These are phyloP conservation scores for Sphenostylis stenocarpa DNA, from an alignment of 306 rosid species.

Conservation along the genomic window DNA sequence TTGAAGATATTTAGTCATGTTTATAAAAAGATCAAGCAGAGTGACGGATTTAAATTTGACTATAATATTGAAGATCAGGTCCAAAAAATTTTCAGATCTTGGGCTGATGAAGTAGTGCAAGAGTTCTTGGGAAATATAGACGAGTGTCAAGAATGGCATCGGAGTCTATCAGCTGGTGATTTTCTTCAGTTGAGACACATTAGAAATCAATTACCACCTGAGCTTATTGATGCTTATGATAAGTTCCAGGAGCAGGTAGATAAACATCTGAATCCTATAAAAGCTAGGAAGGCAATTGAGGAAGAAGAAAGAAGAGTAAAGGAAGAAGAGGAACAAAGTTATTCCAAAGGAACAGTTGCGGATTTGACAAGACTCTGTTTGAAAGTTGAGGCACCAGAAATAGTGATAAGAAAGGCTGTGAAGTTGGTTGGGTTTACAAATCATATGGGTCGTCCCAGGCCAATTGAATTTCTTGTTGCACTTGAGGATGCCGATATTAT, in stretches of 20 bases:
- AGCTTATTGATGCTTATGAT: conserved; percentile 77
- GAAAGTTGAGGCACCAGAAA: conserved; percentile 82
- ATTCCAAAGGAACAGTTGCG: conserved; percentile 64
- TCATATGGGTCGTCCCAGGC: conserved; percentile 86
- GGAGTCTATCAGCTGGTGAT: conserved; percentile 59
- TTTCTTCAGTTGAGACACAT: conserved; percentile 77
- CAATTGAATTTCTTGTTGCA: conserved; percentile 58
- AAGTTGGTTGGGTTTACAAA: conserved; percentile 82
- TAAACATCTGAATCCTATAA: conserved; percentile 69
- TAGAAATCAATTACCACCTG: conserved; percentile 71
- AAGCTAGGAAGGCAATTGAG: conserved; percentile 55
- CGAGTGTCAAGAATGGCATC: conserved; percentile 77
- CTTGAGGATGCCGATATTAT: conserved; percentile 80
- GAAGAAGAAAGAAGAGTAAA: conserved; percentile 59
- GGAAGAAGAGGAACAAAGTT: conserved; percentile 73
- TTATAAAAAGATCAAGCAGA: conserved; percentile 61
- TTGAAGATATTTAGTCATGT: conserved; percentile 67
- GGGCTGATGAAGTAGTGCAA: conserved; percentile 75
- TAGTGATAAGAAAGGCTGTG: conserved; percentile 68
- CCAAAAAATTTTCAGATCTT: conserved; percentile 53
- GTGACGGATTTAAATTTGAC: conserved; percentile 60
- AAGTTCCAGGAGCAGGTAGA: conserved; percentile 78
- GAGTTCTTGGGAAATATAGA: conserved; percentile 62
- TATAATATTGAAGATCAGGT: conserved; percentile 70
- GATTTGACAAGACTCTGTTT: conserved; percentile 80